These are phyloP conservation scores for Harringtonia aguacate DNA, from an alignment of 2,329 filamentous ascomycete species.

Conservation along the genomic window DNA sequence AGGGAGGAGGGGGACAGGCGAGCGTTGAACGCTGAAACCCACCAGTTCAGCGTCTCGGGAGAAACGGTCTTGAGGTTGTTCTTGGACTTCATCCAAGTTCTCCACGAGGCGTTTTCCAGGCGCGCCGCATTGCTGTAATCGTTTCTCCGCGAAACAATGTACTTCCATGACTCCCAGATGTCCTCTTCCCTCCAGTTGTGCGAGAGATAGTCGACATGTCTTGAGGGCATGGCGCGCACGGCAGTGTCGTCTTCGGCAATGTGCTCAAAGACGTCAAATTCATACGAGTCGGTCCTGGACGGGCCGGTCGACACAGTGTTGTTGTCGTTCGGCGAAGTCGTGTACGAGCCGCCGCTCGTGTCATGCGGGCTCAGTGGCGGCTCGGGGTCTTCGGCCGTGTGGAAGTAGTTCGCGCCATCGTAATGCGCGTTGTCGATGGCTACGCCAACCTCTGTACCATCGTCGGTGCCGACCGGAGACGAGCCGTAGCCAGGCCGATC, in stretches of 20 bases:
- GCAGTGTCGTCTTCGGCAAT: constrained; percentile 68
- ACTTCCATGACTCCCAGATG: constrained; percentile 95
- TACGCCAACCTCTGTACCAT: constrained; percentile 7
- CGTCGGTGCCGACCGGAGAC: constrained; percentile 18
- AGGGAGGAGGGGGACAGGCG: neutral
- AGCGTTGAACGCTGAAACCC: constrained; percentile 22
- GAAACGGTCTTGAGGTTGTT: constrained; percentile 79
- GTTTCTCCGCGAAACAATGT: constrained; percentile 70
- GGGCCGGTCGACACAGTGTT: constrained; percentile 38
- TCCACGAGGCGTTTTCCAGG: constrained; percentile 93
- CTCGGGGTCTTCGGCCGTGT: constrained; percentile 36
- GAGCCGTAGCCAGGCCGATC: constrained; percentile 30
- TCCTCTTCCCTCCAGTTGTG: constrained; percentile 93
- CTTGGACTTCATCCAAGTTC: constrained; percentile 91
- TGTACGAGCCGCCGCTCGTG: constrained; percentile 39
- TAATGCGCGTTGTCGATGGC: constrained; percentile 25
- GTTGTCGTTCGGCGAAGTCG: constrained; percentile 40
- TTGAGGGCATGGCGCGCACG: constrained; percentile 61
- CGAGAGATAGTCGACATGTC: constrained; percentile 91
- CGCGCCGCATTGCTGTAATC: constrained; percentile 73
- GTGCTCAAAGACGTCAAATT: constrained; percentile 41
- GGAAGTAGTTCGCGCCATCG: constrained; percentile 32
- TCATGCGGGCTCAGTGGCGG: constrained; percentile 36
- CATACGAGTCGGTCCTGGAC: constrained; percentile 48
- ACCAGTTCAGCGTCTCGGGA: constrained; percentile 92